phyloP scores from a whole-genome alignment of 495 filamentous ascomycete genomes.

The Talaromyces liani region DNA sequence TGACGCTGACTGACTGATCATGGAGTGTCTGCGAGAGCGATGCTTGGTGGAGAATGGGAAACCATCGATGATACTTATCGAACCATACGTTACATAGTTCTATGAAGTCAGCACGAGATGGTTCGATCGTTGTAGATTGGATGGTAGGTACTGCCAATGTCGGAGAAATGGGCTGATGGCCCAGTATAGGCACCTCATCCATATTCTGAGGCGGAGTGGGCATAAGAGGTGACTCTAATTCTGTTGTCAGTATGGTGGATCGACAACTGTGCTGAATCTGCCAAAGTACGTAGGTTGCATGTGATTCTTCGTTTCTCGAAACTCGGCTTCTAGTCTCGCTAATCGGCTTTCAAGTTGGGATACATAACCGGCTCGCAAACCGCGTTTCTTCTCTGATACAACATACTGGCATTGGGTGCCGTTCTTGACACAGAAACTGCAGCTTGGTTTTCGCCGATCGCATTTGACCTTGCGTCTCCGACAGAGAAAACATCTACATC shows the following conservation, averaged over 20 bases:
- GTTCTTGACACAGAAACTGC: slow-evolving; percentile 16
- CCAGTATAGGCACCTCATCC: too few species aligned
- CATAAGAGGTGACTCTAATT: too few species aligned
- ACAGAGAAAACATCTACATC: slow-evolving; percentile 13
- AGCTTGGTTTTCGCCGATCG: slow-evolving; percentile 15
- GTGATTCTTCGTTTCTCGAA: slow-evolving; percentile 15
- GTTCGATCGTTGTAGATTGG: neutral
- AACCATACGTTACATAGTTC: slow-evolving; percentile 24
- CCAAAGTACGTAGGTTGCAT: slow-evolving; percentile 6
- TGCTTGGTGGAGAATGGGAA: slow-evolving; percentile 25
- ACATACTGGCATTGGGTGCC: slow-evolving; percentile 13
- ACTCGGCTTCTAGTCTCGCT: slow-evolving; percentile 11
- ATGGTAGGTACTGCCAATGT: neutral
- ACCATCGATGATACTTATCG: slow-evolving; percentile 25
- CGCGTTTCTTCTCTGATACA: slow-evolving; percentile 16
- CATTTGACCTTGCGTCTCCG: slow-evolving; percentile 18
- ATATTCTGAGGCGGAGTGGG: too few species aligned
- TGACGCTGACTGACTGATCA: neutral
- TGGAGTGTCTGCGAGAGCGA: slow-evolving; percentile 17
- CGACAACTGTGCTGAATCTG: slow-evolving; percentile 4
- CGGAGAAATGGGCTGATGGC: too few species aligned
- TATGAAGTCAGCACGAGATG: neutral
- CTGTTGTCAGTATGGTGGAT: too few species aligned
- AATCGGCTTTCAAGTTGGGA: slow-evolving; percentile 3
- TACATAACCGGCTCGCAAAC: slow-evolving; percentile 1